Evolutionary conservation across 257 asterid genomes (phyloP).

Genomic region (Perilla frutescens): DNA sequence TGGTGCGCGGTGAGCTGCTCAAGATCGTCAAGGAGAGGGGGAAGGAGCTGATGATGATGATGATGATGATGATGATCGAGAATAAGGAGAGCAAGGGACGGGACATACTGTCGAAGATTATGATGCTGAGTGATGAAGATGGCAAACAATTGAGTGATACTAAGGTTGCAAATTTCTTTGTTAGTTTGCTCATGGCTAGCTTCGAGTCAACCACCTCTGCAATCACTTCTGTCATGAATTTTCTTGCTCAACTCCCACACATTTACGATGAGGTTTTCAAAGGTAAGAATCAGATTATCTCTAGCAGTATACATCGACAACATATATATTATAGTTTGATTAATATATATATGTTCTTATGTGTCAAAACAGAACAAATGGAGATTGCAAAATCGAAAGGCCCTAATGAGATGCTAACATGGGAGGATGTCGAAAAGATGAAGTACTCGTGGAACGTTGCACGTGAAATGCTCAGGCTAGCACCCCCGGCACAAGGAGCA

Average conservation of each 20-base stretch:
- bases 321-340: too few species aligned
- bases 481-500: constrained; percentile 29
- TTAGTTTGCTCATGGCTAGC: constrained; percentile 61
- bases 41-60: too few species aligned
- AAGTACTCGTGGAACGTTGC: too few species aligned
- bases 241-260: constrained; percentile 65
- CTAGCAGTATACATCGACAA: too few species aligned
- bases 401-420: too few species aligned
- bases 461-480: constrained; percentile 27
- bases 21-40: constrained; percentile 56
- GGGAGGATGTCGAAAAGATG: too few species aligned
- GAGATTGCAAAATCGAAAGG: constrained; percentile 25
- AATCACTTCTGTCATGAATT: constrained; percentile 54
- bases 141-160: constrained; percentile 54
- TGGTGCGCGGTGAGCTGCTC: constrained; percentile 53
- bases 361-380: constrained; percentile 42
- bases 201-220: constrained; percentile 65
- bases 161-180: constrained; percentile 58
- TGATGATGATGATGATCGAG: constrained; percentile 42
- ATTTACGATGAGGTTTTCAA: constrained; percentile 49
- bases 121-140: constrained; percentile 56
- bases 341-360: too few species aligned
- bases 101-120: too few species aligned
- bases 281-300: constrained; percentile 28
- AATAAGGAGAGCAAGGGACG: constrained; percentile 45